phyloP scores from a whole-genome alignment of 2,329 filamentous ascomycete species.

The Biscogniauxia marginata region DNA sequence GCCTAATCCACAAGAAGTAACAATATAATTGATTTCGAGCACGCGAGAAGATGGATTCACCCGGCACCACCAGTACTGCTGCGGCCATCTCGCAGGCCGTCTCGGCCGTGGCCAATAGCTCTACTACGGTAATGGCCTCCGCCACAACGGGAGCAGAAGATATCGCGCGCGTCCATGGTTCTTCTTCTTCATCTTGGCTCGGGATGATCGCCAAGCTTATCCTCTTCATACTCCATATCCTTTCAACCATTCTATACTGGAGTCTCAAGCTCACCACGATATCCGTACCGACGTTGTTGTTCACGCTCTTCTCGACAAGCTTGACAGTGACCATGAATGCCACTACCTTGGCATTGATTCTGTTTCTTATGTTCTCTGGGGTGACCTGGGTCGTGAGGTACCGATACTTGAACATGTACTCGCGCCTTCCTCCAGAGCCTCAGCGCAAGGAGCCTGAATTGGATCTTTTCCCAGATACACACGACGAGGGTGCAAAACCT shows the following conservation, averaged over 20 bases:
- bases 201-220: slow-evolving; percentile 55
- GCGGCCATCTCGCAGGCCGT: slow-evolving; percentile 24
- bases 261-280: slow-evolving; percentile 82
- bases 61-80: slow-evolving; percentile 8
- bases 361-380: slow-evolving; percentile 81
- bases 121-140: slow-evolving; percentile 24
- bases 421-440: slow-evolving; percentile 86
- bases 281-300: slow-evolving; percentile 84
- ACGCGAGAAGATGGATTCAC: slow-evolving; percentile 19
- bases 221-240: slow-evolving; percentile 53
- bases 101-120: slow-evolving; percentile 25
- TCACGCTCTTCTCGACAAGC: slow-evolving; percentile 58
- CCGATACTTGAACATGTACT: slow-evolving; percentile 95
- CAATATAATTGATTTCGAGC: slow-evolving; percentile 15
- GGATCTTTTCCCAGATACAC: slow-evolving; percentile 90
- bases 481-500: slow-evolving; percentile 85
- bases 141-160: slow-evolving; percentile 23
- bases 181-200: slow-evolving; percentile 52
- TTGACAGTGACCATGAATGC: slow-evolving; percentile 98
- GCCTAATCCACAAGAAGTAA: not conserved
- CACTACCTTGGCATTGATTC: slow-evolving; percentile 70
- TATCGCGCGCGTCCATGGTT: slow-evolving; percentile 23
- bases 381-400: slow-evolving; percentile 94
- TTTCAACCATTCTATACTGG: slow-evolving; percentile 69
- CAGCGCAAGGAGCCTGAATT: slow-evolving; percentile 94